Evolutionary conservation across 106 monocot species (phyloP), one percentile per base, ranked within the genome.

Genomic region (Amphibolis antarctica): DNA sequence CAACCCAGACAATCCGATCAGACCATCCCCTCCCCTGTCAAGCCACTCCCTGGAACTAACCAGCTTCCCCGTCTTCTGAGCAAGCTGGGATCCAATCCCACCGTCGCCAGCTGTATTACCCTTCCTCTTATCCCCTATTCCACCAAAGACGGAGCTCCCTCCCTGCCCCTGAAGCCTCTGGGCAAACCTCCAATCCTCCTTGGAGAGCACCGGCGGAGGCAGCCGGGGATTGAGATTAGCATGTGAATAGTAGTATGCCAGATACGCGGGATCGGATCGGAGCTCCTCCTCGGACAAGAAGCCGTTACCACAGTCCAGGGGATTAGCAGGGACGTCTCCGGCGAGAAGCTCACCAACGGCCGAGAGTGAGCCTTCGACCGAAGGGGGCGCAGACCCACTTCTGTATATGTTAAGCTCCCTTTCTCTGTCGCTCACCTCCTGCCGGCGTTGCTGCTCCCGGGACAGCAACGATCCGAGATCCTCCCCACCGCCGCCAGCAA

Each of bases 361-460:
- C 54, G 68, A 63, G 7, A 84, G 72, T 0, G 88, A 88, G 4
- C 88, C 88, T 63, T 88, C 88, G 15, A 88, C 77, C 4, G 88
- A 81, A 11, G 88, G 81, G 0, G 88, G 84, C 36, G 88, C 88
- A 5, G 88, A 88, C 22, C 81, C 84, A 46, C 84, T 84, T 54
- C 84, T 46, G 31, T 66, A 84, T 25, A 79, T 61, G 64, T 68
- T 82, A 13, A 87, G 79, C 53, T 82, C 82, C 28, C 79, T 68
- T 62, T 86, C 86, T 15, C 82, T 56, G 66, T 86, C 79, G 30
- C 60, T 66, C 17, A 67, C 77, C 46, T 80, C 77, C 56, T 65
- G 77, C 26, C 51, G 66, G 58, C 86, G 51, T 58, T 77, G 86
- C 63, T 79, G 79, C 9, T 79, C 18, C 36, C 36, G 36, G 36